A percentile compares a stretch with the other conserved stretches of the same genome.
Evolutionary conservation across 495 filamentous ascomycete species (phyloP).

Genomic region (Xanthoparmelia taractica): DNA sequence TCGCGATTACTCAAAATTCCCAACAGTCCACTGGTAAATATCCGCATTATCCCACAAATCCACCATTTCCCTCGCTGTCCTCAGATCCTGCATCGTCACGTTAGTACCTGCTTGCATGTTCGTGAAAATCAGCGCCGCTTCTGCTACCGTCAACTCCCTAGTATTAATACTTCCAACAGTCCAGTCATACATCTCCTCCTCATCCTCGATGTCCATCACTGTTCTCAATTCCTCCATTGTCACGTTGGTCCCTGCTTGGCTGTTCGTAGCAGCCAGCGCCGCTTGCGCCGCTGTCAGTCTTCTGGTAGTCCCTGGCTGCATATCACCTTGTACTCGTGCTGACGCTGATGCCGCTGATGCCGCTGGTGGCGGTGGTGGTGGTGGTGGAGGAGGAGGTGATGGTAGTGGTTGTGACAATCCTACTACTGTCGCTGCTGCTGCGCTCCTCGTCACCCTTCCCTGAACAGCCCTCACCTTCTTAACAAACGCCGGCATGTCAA

Average conservation of each 20-base stretch:
- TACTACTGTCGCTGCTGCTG: too few relatives aligned
- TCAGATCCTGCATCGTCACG: not conserved
- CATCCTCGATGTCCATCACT: not conserved
- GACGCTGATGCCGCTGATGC: not conserved
- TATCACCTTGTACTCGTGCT: not conserved
- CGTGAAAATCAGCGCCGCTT: not conserved
- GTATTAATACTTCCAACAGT: not conserved
- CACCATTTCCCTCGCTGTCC: not conserved
- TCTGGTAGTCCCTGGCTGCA: not conserved
- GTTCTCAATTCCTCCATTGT: not conserved
- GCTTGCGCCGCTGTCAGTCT: not conserved
- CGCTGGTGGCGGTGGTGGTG: too few relatives aligned
- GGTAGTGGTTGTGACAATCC: too few relatives aligned
- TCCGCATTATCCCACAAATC: not conserved
- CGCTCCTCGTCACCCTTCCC: not conserved
- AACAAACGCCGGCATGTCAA: not conserved
- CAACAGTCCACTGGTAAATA: not conserved
- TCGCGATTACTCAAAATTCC: not conserved
- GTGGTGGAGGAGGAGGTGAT: too few relatives aligned
- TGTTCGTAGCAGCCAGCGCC: not conserved
- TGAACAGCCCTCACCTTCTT: not conserved
- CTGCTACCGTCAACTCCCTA: not conserved
- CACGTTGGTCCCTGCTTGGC: not conserved
- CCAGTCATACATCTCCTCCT: not conserved
- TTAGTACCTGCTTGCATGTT: not conserved